Conservation (phyloP, 352 stramenopile species). For the Globisporangium paddicum region DNA sequence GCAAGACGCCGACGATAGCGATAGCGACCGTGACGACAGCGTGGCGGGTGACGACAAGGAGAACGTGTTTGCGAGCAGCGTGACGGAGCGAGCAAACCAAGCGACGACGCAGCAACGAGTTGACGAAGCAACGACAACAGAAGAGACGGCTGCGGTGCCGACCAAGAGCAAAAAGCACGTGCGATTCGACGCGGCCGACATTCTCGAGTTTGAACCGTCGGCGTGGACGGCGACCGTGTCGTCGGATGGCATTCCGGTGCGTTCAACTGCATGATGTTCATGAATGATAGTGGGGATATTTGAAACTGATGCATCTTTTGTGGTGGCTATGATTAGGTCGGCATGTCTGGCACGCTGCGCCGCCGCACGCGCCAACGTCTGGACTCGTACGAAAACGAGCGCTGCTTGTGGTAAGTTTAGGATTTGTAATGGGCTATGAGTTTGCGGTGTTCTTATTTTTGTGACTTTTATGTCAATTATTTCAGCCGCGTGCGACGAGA, state of each 20-base stretch:
- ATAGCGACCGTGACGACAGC: neutral
- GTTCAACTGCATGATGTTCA: constrained; percentile 7
- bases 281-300: neutral
- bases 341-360: constrained; percentile 63
- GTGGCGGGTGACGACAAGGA: neutral
- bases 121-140: neutral
- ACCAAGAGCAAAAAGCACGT: constrained; percentile 35
- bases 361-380: constrained; percentile 54
- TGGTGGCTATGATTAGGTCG: constrained; percentile 28
- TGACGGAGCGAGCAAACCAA: neutral
- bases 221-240: constrained; percentile 77
- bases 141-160: neutral
- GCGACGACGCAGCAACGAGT: neutral
- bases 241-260: constrained; percentile 70
- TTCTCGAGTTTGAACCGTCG: constrained; percentile 81
- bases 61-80: neutral
- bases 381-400: constrained; percentile 66
- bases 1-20: neutral
- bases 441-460: neutral
- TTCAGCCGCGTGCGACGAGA: constrained; percentile 52
- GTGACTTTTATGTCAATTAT: constrained; percentile 1
- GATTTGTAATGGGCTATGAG: neutral
- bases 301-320: neutral
- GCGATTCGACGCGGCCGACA: constrained; percentile 52
- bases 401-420: constrained; percentile 33